These are phyloP conservation scores for Bipolaris gigantea DNA, from an alignment of 2,329 filamentous ascomycete genomes.

Conservation along the genomic window DNA sequence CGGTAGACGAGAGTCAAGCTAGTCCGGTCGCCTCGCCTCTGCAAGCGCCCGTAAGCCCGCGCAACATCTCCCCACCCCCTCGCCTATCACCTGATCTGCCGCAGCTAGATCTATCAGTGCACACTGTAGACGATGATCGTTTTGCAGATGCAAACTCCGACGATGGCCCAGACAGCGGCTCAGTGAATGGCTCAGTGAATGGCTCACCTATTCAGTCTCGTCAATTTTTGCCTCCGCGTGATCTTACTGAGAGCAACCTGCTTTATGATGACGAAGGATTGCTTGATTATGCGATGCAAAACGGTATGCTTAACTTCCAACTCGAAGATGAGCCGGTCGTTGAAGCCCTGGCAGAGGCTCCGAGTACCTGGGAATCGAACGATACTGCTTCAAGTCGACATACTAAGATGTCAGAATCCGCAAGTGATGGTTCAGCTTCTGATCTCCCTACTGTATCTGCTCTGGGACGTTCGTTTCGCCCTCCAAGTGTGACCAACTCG, in stretches of 20 bases:
- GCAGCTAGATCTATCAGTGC: conserved; percentile 28
- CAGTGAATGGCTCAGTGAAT: conserved; percentile 11
- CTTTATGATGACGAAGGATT: conserved; percentile 41
- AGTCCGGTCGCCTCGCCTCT: conserved; percentile 1
- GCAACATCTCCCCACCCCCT: conserved; percentile 2
- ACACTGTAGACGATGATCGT: conserved; percentile 45
- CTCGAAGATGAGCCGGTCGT: conserved; percentile 21
- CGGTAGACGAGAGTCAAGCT: neutral
- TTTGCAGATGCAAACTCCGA: conserved; percentile 49
- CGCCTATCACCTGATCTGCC: conserved; percentile 8
- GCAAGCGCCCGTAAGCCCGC: conserved; percentile 4
- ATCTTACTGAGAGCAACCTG: conserved; percentile 34
- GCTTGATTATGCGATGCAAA: conserved; percentile 40
- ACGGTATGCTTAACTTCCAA: conserved; percentile 33
- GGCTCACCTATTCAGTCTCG: conserved; percentile 12
- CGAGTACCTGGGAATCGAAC: conserved; percentile 10
- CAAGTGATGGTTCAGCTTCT: conserved; percentile 23
- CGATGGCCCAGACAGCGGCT: conserved; percentile 27
- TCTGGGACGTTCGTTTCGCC: conserved; percentile 24
- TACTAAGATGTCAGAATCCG: conserved; percentile 11
- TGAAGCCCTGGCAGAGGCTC: conserved; percentile 4
- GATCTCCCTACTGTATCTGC: conserved; percentile 30
- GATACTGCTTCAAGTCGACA: conserved; percentile 18
- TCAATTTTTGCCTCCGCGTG: conserved; percentile 13
- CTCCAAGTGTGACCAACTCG: conserved; percentile 8